These are phyloP conservation scores for Platismatia glauca DNA, from an alignment of 495 filamentous ascomycete genomes.

Conservation along the genomic window DNA sequence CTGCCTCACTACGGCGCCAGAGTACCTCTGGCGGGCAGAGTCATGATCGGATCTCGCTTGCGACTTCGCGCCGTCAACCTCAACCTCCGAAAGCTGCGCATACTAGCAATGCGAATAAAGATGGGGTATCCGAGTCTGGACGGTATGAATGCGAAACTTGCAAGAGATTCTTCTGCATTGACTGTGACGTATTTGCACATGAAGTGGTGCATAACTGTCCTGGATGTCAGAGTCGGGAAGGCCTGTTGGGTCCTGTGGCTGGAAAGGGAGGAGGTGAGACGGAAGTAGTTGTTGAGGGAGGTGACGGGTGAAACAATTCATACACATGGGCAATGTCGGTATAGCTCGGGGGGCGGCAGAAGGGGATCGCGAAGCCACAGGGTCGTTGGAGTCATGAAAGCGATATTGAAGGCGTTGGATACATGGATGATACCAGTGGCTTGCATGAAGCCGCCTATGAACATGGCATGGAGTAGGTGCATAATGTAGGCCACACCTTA, in stretches of 20 bases:
- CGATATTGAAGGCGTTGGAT: neutral
- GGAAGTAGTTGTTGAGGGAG: slow-evolving; percentile 6
- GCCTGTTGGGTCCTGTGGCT: neutral
- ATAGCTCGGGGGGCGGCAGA: neutral
- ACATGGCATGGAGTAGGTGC: neutral
- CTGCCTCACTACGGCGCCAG: slow-evolving; percentile 27
- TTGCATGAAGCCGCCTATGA: neutral
- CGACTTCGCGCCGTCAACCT: slow-evolving; percentile 8
- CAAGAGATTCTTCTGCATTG: slow-evolving; percentile 86
- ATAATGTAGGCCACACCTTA: neutral
- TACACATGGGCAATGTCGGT: neutral
- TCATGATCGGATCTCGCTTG: slow-evolving; percentile 20
- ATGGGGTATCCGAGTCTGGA: slow-evolving; percentile 73
- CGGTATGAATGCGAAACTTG: slow-evolving; percentile 84
- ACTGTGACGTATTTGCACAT: slow-evolving; percentile 92
- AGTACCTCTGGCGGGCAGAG: slow-evolving; percentile 9
- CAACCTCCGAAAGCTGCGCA: slow-evolving; percentile 3
- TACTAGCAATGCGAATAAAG: slow-evolving; percentile 23
- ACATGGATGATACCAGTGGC: neutral
- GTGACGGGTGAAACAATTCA: neutral
- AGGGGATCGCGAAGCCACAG: neutral
- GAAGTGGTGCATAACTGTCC: slow-evolving; percentile 93
- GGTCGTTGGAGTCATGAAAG: neutral
- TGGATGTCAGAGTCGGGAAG: slow-evolving; percentile 65
- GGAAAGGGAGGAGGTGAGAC: slow-evolving; percentile 1